A percentile compares a stretch with the other conserved stretches of the same genome.
Conservation (phyloP, 2,329 filamentous ascomycete genomes). For the Alternaria consortialis region DNA sequence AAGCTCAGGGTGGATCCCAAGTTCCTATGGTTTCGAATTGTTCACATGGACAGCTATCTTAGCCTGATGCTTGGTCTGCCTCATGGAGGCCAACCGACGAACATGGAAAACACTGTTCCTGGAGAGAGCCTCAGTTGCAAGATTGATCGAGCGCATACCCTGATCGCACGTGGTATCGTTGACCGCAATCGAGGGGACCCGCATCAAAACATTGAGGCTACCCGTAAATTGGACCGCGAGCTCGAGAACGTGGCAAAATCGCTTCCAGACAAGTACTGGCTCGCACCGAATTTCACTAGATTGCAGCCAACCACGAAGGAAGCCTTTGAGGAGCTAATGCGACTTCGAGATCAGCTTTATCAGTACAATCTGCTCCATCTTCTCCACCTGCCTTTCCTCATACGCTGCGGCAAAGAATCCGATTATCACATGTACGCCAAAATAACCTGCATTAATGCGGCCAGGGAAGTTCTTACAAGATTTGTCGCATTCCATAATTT, state of each 20-base stretch:
- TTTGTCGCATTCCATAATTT: constrained; percentile 23
- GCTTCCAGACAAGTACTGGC: constrained; percentile 17
- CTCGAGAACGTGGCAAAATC: constrained; percentile 17
- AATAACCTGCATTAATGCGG: constrained; percentile 24
- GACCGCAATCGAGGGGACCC: constrained; percentile 48
- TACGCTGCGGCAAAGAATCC: constrained; percentile 13
- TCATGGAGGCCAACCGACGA: constrained; percentile 37
- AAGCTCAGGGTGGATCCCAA: constrained; percentile 26
- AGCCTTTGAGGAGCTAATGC: constrained; percentile 17
- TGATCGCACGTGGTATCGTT: constrained; percentile 51
- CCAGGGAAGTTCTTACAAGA: constrained; percentile 23
- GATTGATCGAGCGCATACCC: constrained; percentile 44
- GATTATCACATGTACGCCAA: constrained; percentile 12
- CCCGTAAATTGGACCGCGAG: constrained; percentile 29
- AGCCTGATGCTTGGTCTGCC: constrained; percentile 55
- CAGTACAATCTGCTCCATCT: constrained; percentile 29
- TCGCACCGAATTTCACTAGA: constrained; percentile 2
- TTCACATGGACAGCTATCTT: constrained; percentile 51
- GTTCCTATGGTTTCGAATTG: constrained; percentile 53
- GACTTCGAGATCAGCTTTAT: constrained; percentile 22
- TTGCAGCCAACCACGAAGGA: constrained; percentile 10
- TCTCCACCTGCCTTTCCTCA: constrained; percentile 30
- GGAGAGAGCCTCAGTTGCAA: constrained; percentile 5
- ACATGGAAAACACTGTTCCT: constrained; percentile 24
- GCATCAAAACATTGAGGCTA: constrained; percentile 33